Evolutionary conservation across 2,329 filamentous ascomycete genomes (phyloP).

Genomic region (Lomentospora prolificans): DNA sequence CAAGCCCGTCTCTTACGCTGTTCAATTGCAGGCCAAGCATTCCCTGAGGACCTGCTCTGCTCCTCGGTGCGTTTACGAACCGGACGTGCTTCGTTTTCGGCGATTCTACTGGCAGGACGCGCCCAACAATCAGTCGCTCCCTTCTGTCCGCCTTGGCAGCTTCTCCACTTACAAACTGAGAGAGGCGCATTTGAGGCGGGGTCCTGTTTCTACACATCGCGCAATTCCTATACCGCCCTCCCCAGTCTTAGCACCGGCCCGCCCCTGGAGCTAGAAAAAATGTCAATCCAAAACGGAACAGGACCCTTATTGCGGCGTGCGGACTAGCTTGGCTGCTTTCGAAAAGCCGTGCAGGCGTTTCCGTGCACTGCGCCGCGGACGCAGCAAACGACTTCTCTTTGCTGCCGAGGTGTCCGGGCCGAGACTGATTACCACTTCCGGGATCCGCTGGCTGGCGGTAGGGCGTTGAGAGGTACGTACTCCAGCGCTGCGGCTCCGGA

Average conservation of each 20-base stretch:
- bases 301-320: no score
- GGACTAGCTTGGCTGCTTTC: no score
- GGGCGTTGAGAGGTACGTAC: background rate
- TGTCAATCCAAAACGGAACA: no score
- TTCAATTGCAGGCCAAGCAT: background rate
- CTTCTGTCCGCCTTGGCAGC: constrained; percentile 1
- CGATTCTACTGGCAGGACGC: background rate
- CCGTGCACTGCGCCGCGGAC: background rate
- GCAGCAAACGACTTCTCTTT: background rate
- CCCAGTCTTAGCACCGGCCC: no score
- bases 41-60: background rate
- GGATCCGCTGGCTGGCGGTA: background rate
- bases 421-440: background rate
- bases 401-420: background rate
- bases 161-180: background rate
- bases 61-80: background rate
- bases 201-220: background rate
- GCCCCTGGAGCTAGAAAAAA: no score
- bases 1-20: background rate
- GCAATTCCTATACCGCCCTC: background rate
- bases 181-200: background rate
- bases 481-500: background rate
- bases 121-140: background rate
- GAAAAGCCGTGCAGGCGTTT: no score
- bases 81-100: background rate